Percentiles rank a stretch among this genome's conserved stretches.
phyloP scores from a whole-genome alignment of 441 rosid genomes.

The Jatropha podagrica region DNA sequence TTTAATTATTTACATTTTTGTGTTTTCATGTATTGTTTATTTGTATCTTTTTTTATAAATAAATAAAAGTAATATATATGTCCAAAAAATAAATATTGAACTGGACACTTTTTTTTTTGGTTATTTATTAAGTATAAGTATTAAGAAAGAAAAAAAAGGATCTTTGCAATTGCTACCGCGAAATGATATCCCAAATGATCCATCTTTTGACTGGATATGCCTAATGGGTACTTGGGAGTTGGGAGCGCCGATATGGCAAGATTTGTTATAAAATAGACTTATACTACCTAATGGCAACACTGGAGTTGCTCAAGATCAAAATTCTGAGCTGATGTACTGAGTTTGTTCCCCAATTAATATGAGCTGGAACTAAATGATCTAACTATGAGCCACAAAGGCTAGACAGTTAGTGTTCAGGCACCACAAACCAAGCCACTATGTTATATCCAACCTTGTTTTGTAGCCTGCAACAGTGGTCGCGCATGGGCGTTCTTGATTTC shows the following conservation, averaged over 20 bases:
- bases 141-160: background rate
- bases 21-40: too few relatives aligned
- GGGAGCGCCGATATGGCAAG: background rate
- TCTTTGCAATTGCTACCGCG: background rate
- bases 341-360: background rate
- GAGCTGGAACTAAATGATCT: background rate
- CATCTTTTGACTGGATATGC: background rate
- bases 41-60: too few relatives aligned
- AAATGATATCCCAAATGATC: background rate
- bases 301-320: background rate
- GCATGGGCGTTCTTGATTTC: conserved; percentile 29
- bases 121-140: too few relatives aligned
- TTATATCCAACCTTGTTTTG: conserved; percentile 12
- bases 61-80: too few relatives aligned
- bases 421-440: background rate
- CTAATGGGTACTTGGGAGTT: background rate
- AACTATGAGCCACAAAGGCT: background rate
- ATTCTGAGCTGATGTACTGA: background rate
- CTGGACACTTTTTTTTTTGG: too few relatives aligned
- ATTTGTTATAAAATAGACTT: background rate
- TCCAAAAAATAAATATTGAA: too few relatives aligned
- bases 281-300: background rate
- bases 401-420: background rate
- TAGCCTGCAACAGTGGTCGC: conserved; percentile 22
- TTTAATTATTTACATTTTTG: too few relatives aligned